Evolutionary conservation across 2,329 filamentous ascomycete genomes (phyloP), one percentile per base, ranked within the genome.

Genomic region (Aureobasidium pullulans): DNA sequence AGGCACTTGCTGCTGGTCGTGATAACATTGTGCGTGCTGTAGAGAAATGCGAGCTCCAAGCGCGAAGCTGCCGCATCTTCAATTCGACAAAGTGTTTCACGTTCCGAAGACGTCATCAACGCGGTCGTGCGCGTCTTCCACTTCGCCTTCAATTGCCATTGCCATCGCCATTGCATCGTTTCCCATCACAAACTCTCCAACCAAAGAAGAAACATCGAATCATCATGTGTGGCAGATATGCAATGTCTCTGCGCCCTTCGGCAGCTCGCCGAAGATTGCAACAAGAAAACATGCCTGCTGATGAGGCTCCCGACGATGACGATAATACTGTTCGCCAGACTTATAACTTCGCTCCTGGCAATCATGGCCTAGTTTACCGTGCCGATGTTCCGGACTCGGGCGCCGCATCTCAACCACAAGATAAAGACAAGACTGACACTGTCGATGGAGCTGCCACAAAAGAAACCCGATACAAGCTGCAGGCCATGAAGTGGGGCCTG

Each of bases 401-500:
- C n/a, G 79, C 80, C 13, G 37, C 6, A 2, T 23, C 57, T 28
- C 31, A 56, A 28, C 37, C 48, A 28, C 43, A 62, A 36, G 32
- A 53, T 36, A 36, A 53, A 66, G 62, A 64, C 4, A 58, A 57
- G 53, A 43, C 62, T 56, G 63, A 62, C 42, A 34, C 60, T 23
- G 59, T 62, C 36, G 61, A 68, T 53, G 64, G 64, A 10, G 56
- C 61, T 10, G 58, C 64, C 43, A 69, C 66, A 37, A 66, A 66
- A 31, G 70, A 75, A 61, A 79, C 79, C 9, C 84, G 76, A 65
- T 96, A 95, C 76, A 93, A 89, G 72, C 77, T 99, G 8, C 91
- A 96, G 71, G 81, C 85, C 2, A 97, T 97, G 89, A 93, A 90
- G 80, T 99, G 94, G 94, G 94, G 93, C 0, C 80, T 99, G 6